Base-by-base conservation (phyloP, 495 filamentous ascomycete genomes). In the Cenococcum geophilum region DNA sequence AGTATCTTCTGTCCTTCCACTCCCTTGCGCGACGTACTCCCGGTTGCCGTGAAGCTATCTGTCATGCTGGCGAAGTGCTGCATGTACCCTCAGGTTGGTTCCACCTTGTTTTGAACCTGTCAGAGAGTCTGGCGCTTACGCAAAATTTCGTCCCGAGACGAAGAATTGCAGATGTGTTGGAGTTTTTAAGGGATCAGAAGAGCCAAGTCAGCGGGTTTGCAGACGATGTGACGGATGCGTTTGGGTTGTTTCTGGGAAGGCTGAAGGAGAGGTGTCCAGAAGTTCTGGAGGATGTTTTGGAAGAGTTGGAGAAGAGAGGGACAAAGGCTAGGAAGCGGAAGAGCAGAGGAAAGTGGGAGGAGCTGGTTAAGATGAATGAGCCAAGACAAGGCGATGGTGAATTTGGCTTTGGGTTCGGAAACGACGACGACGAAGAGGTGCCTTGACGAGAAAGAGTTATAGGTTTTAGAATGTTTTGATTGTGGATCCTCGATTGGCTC, bases 41-140 rank as follows among this genome's bases (percentile, higher is more conserved):
- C 0, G 91, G 88, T 5, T 97, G 92, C 68, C 74, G 85, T 23
- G 93, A 98, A 75, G 93, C 92, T 0, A 82, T 97, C 36, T 98
- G 93, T 71, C 73, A 75, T 56, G 86, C 86, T 54, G 93, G 93
- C 20, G 93, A 98, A 70, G 88, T 98, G 36, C 72, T 98, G 55
- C 90, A 98, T 70, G 93, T 98, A 35, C 93, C 93, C 1, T 82
- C 80, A 58, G 92, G 93, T 8, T 98, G 93, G 92, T 98, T 91
- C 88, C 93, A 98, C 77, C 75, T 97, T 35, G 93, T 98, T 21
- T 86, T 97, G 25, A 98, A 98, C 65, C 73, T 95, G 21, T 83
- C 88, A 56, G 77, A 83, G 2, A 86, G 88, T 12, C 87, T 97
- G 61, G 93, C 93, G 18, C 82, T 98, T 54, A 98, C 93, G 12